These are phyloP conservation scores for Leccinum variicolor DNA, from an alignment of 768 basidiomycete genomes.

Conservation along the genomic window DNA sequence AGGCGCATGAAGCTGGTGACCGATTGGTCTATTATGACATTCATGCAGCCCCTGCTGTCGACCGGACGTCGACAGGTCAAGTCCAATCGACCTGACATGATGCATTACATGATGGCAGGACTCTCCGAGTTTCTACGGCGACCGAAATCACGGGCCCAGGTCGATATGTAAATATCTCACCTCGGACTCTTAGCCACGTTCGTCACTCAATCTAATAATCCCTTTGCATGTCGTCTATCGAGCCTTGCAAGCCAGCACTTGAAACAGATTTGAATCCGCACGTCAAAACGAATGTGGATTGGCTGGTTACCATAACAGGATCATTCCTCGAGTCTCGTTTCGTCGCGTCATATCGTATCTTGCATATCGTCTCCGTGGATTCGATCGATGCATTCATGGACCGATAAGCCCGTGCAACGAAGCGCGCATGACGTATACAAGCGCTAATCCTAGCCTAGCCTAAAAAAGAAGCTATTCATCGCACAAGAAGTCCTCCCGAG, in stretches of 20 bases:
- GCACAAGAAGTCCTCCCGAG: neutral
- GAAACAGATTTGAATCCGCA: neutral
- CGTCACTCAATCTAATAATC: neutral
- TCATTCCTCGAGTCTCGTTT: neutral
- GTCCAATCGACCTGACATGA: neutral
- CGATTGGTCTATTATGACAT: too few species aligned
- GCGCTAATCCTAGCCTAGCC: neutral
- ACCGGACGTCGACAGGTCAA: too few species aligned
- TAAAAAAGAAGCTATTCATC: neutral
- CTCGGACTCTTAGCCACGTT: neutral
- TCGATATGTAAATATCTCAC: neutral
- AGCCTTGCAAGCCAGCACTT: neutral
- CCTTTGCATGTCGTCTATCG: neutral
- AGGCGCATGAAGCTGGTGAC: neutral
- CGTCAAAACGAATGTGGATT: neutral
- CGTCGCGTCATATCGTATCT: neutral
- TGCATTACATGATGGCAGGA: neutral
- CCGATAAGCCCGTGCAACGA: neutral
- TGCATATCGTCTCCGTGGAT: neutral
- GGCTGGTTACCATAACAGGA: neutral
- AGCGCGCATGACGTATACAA: neutral
- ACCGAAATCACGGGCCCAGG: neutral
- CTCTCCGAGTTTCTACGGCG: neutral
- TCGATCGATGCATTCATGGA: neutral
- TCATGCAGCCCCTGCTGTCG: too few species aligned